These are phyloP conservation scores for Rubroshorea leprosula DNA, from an alignment of 345 rosid species.

Conservation along the genomic window DNA sequence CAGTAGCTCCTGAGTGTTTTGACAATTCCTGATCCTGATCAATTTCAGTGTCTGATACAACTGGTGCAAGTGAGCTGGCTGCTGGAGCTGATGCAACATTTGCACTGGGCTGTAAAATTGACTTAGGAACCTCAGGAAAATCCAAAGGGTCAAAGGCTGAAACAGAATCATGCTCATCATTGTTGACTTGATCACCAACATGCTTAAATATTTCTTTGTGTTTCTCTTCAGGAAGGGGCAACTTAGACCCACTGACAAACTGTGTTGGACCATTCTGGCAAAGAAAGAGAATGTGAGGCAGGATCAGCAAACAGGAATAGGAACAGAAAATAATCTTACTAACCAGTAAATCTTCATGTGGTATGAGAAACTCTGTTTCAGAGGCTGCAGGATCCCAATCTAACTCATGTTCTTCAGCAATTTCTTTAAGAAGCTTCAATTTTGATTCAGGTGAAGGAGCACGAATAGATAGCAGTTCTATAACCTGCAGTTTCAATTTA, in stretches of 20 bases:
- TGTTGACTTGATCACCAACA: slow-evolving; percentile 22
- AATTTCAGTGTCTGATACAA: slow-evolving; percentile 15
- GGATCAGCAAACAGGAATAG: slow-evolving; percentile 14
- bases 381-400: slow-evolving; percentile 93
- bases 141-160: slow-evolving; percentile 43
- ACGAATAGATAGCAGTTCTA: slow-evolving; percentile 81
- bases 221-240: slow-evolving; percentile 67
- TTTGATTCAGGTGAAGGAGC: slow-evolving; percentile 75
- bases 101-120: slow-evolving; percentile 34
- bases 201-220: slow-evolving; percentile 43
- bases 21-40: slow-evolving; percentile 35
- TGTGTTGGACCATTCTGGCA: slow-evolving; percentile 75
- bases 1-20: slow-evolving; percentile 19
- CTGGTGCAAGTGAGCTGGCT: slow-evolving; percentile 17
- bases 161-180: slow-evolving; percentile 53
- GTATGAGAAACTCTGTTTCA: slow-evolving; percentile 75
- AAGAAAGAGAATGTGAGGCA: slow-evolving; percentile 17
- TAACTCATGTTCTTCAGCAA: slow-evolving; percentile 88
- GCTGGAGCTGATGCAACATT: slow-evolving; percentile 38
- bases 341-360: slow-evolving; percentile 87
- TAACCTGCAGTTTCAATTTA: slow-evolving; percentile 46
- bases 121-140: slow-evolving; percentile 76
- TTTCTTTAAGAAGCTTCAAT: slow-evolving; percentile 84
- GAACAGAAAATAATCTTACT: slow-evolving; percentile 20
- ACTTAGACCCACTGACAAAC: slow-evolving; percentile 63